Percentiles rank a stretch among this genome's conserved stretches.
phyloP scores from a whole-genome alignment of 345 rosid species.

The Arabidopsis suecica region DNA sequence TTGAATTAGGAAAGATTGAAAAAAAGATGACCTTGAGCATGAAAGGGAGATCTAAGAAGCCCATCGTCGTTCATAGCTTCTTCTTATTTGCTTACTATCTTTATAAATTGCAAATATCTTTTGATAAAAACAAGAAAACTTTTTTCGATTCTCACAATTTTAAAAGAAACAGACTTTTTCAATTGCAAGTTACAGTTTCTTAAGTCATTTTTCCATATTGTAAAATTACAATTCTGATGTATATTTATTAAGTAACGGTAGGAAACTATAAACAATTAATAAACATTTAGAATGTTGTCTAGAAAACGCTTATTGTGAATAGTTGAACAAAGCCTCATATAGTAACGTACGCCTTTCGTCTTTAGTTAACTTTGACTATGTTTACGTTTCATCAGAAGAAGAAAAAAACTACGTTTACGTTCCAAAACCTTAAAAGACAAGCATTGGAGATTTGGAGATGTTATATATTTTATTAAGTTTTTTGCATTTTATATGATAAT shows the following conservation, averaged over 20 bases:
- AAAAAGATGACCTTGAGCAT: slow-evolving; percentile 57
- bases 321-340: neutral
- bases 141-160: slow-evolving; percentile 12
- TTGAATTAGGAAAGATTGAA: neutral
- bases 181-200: slow-evolving; percentile 30
- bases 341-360: slow-evolving; percentile 19
- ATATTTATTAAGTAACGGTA: neutral
- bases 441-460: neutral
- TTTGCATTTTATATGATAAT: neutral
- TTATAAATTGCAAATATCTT: slow-evolving; percentile 23
- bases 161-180: slow-evolving; percentile 30
- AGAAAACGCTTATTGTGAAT: slow-evolving; percentile 1
- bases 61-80: slow-evolving; percentile 47
- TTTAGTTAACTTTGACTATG: neutral
- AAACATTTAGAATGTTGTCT: neutral
- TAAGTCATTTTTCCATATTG: neutral
- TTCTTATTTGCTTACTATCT: slow-evolving; percentile 8
- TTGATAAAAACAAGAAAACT: slow-evolving; percentile 31
- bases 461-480: neutral
- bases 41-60: slow-evolving; percentile 55
- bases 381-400: slow-evolving; percentile 9
- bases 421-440: slow-evolving; percentile 4
- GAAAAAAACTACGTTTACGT: neutral
- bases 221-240: neutral
- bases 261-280: neutral